Evolutionary conservation across 192 early-diverging fungal genomes (phyloP).

Genomic region (Entomortierella lignicola): DNA sequence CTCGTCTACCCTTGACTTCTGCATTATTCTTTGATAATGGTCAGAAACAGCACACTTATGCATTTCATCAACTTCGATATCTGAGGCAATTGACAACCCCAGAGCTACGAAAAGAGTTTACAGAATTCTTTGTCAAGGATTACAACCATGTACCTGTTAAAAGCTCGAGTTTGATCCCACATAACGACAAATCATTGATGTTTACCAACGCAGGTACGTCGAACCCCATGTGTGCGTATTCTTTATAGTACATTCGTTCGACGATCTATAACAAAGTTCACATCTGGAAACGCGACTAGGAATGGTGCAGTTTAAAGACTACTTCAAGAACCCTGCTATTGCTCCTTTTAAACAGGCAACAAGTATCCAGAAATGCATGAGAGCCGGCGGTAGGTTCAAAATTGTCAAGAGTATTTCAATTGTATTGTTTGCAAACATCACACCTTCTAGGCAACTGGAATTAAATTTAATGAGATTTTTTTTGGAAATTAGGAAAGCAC

Average conservation of each 20-base stretch:
- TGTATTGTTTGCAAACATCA: too few species aligned
- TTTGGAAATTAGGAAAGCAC: constrained; percentile 60
- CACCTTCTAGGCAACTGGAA: too few species aligned
- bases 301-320: constrained; percentile 70
- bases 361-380: constrained; percentile 65
- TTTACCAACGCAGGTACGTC: constrained; percentile 69
- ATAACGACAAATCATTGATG: constrained; percentile 66
- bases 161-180: constrained; percentile 64
- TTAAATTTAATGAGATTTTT: too few species aligned
- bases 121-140: constrained; percentile 60
- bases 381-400: constrained; percentile 66
- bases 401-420: too few species aligned
- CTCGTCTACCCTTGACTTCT: not conserved
- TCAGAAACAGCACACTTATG: not conserved
- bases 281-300: constrained; percentile 49
- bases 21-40: not conserved
- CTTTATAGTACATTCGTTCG: too few species aligned
- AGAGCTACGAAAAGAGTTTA: constrained; percentile 59
- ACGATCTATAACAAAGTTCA: not conserved
- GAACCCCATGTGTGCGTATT: too few species aligned
- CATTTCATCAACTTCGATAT: constrained; percentile 14
- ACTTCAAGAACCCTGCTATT: constrained; percentile 60
- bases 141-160: constrained; percentile 53
- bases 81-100: constrained; percentile 54
- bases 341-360: constrained; percentile 62